phyloP scores from a whole-genome alignment of 176 grass and related monocot species.

The Eragrostis curvula region DNA sequence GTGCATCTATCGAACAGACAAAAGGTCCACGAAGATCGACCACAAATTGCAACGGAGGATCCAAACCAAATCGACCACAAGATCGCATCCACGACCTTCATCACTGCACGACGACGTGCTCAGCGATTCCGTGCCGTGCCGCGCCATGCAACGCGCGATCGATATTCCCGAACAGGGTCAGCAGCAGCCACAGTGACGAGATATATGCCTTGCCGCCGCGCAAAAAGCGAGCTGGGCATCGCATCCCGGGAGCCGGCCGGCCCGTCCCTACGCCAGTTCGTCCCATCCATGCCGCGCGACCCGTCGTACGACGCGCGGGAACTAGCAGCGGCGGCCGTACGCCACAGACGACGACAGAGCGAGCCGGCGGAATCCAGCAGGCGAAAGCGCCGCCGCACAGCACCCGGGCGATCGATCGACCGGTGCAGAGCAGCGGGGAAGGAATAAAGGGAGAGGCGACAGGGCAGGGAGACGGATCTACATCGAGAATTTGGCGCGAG shows the following conservation, averaged over 20 bases:
- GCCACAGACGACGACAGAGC: background rate
- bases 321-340: slow-evolving; percentile 1
- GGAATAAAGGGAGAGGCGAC: slow-evolving; percentile 34
- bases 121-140: background rate
- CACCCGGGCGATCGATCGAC: too few species aligned
- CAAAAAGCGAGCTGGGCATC: background rate
- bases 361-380: background rate
- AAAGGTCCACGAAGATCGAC: background rate
- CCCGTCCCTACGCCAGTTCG: background rate
- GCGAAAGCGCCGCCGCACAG: slow-evolving; percentile 20
- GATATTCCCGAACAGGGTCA: background rate
- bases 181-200: background rate
- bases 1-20: background rate
- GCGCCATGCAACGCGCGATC: background rate
- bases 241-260: background rate
- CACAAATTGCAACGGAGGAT: slow-evolving; percentile 28
- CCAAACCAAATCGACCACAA: background rate
- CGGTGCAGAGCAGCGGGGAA: background rate
- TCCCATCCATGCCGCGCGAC: background rate
- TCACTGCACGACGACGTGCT: background rate
- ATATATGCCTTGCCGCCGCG: slow-evolving; percentile 1
- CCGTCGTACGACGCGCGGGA: background rate
- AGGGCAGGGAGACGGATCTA: background rate
- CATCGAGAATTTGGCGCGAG: background rate
- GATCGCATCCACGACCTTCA: background rate